phyloP scores from a whole-genome alignment of 2,329 filamentous ascomycete genomes.

The Boeremia lycopersici region DNA sequence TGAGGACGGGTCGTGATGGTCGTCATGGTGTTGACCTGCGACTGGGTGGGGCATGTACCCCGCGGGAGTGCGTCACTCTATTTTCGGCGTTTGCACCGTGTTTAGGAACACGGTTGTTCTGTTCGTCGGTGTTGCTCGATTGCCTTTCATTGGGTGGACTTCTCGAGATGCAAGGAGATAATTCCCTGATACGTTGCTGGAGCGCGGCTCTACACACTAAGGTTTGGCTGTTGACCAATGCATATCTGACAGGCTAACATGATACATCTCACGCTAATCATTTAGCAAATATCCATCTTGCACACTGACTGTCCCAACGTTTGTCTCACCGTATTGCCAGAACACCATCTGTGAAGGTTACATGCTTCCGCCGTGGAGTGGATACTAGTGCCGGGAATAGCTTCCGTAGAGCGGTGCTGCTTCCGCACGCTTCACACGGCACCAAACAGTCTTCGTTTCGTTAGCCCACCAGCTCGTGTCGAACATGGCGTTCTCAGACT shows the following conservation, averaged over 20 bases:
- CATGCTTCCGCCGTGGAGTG: constrained; percentile 12
- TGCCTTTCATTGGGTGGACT: too few species aligned
- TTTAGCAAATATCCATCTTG: too few species aligned
- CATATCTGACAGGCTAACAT: too few species aligned
- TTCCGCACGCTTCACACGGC: constrained; percentile 4
- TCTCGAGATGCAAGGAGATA: neutral
- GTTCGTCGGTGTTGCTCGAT: neutral
- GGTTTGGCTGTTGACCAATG: neutral
- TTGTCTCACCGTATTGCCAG: neutral
- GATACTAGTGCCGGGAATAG: constrained; percentile 8
- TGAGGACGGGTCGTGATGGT: neutral
- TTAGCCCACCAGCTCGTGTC: neutral
- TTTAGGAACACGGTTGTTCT: neutral
- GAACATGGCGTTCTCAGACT: constrained; percentile 1
- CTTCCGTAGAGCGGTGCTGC: neutral
- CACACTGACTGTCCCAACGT: too few species aligned
- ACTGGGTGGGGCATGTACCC: constrained; percentile 6
- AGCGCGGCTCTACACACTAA: neutral
- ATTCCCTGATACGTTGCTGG: too few species aligned
- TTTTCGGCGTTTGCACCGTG: neutral
- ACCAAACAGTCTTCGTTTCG: constrained; percentile 8
- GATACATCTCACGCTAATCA: too few species aligned
- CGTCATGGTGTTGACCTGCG: neutral
- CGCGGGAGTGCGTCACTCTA: neutral
- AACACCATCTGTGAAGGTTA: neutral